Base-by-base conservation (phyloP, 305 asterid species). In the Solanum hybrid region DNA sequence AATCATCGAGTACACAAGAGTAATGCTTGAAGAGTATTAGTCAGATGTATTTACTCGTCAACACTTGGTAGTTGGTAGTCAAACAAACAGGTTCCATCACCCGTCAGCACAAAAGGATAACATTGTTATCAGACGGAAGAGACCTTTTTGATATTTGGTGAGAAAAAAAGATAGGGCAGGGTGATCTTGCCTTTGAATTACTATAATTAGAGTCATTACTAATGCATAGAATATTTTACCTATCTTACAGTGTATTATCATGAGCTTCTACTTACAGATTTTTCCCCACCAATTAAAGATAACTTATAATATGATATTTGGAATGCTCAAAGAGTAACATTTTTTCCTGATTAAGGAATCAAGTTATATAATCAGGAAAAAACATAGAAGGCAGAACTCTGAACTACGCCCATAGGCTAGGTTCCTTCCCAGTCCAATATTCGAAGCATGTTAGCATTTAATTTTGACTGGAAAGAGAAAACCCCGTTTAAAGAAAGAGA, bases 401-500 rank as follows among this genome's bases (percentile, higher is more conserved):
- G 73, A 41, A 83, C 24, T 83, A 83, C 5, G 38, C 73, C 36
- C 73, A 45, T 5, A 45, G 73, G 29, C 70, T 27, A 83, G 61
- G 65, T 29, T 68, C 87, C 36, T 41, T 41, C 87, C 87, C 73
- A 29, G 37, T 45, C 22, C 27, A 34, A 94, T 93, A 93, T 95
- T 81, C 29, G 36, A 81, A 39, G 70, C 70, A 81, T 29, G 33
- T 8, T 81, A 10, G 36, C 87, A 81, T 39, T 26, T 81, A 27
- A 81, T 39, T 37, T 81, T 39, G 9, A 27, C 87, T 22, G 34
- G n/a, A 26, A 39, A 39, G 87, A 39, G 70, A 27, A 39, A n/a
- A 15, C 26, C 70, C 37, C 1, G 87, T 81, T 81, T 24, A 24
- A 38, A 81, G 24, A 77, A 9, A 81, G 10, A 13, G 87, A 81